Evolutionary conservation across 2,329 filamentous ascomycete genomes (phyloP), one percentile per base, ranked within the genome.

Genomic region (Seiridium cupressi): DNA sequence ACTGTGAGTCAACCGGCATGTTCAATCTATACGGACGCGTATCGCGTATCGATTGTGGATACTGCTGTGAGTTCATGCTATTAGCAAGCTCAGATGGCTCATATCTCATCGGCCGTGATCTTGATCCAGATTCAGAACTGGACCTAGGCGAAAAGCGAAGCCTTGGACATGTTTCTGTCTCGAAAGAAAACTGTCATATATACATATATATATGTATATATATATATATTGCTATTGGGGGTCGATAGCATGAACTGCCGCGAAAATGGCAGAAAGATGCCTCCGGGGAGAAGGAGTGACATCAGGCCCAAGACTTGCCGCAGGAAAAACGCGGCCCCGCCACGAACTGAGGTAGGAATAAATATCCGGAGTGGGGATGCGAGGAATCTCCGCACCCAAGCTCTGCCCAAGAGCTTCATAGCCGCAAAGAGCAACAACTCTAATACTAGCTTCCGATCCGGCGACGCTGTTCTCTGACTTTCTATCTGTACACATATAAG

Each of bases 281-380:
- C 2, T 26, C 18, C 18, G 18, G 18, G 18, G 13, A 13, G 7
- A 42, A 42, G 7, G 13, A 42, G 38, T 42, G 38, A 42, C 38
- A 42, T 42, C 38, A 42, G 13, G 7, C 7, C 38, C 38, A 42
- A 42, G 38, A 42, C 49, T 11, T 53, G 46, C 46, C 46, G 46
- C 31, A 26, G 18, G 18, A 26, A 26, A 26, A 26, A 26, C 18
- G 31, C 53, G 53, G 53, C 53, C 53, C 53, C 53, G 53, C 55
- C 32, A 35, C 11, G 44, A 55, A 55, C 56, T 57, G 40, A 57
- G 44, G 57, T 61, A 61, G 60, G 60, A 61, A 61, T 59, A 56
- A 59, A 56, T 61, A 59, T 51, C 60, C 60, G 11, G 48, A 57
- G 53, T 47, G 51, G 60, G 60, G 60, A n/a, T 55, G 5, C n/a